Percentiles rank a stretch among this genome's conserved stretches.
Evolutionary conservation across 2,329 filamentous ascomycete species (phyloP).

Genomic region (Trichoderma sp.): DNA sequence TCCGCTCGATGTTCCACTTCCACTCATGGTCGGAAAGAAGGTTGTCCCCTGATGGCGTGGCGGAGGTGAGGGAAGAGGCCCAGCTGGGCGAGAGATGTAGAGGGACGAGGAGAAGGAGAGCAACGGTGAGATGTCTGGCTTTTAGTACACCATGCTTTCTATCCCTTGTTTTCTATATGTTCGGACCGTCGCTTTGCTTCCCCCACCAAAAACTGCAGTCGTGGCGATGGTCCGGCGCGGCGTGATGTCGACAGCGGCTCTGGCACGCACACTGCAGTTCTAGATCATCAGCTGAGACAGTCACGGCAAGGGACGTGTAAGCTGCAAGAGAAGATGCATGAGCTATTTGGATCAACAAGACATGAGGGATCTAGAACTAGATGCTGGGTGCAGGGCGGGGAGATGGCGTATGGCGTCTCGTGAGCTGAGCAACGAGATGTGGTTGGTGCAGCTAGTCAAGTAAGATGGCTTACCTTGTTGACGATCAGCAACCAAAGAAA

Average conservation of each 20-base stretch:
- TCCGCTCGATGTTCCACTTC: conserved; percentile 29
- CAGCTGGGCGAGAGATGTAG: neutral
- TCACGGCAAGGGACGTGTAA: neutral
- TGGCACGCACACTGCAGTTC: neutral
- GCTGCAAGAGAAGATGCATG: neutral
- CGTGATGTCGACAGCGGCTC: neutral
- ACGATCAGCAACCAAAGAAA: neutral
- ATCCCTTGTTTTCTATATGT: neutral
- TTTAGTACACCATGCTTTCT: conserved; percentile 1
- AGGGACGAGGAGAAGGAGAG: neutral
- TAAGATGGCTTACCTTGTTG: neutral
- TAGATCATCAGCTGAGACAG: conserved; percentile 5
- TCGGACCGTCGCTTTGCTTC: conserved; percentile 1
- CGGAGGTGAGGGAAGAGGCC: conserved; percentile 8
- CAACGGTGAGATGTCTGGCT: neutral
- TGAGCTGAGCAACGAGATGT: neutral
- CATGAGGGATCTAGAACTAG: neutral
- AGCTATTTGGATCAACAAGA: neutral
- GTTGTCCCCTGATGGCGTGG: neutral
- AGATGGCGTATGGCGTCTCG: conserved; percentile 14
- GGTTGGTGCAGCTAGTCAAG: conserved; percentile 1
- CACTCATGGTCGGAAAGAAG: conserved; percentile 32
- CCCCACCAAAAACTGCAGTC: neutral
- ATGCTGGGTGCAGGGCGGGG: neutral
- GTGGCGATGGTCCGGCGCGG: conserved; percentile 6